Evolutionary conservation across 2,329 filamentous ascomycete species (phyloP), one percentile per base, ranked within the genome.

Genomic region (Colletotrichum tofieldiae): DNA sequence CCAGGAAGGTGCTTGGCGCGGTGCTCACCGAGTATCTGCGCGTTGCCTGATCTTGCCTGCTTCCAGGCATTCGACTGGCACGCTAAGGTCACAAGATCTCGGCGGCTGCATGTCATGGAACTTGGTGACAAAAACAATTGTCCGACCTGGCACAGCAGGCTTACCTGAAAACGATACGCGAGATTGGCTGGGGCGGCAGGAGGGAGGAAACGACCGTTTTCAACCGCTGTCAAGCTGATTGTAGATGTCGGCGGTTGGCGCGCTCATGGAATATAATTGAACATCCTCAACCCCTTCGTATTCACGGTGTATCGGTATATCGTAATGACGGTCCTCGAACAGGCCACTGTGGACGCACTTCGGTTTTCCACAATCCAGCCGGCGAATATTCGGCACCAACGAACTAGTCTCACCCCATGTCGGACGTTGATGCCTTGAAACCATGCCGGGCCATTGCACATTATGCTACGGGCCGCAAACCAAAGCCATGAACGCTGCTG

Each of bases 11-110:
- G 49, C 68, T 71, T 68, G 68, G 68, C 64, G 65, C 43, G 16
- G 43, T 45, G 45, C 41, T 63, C 65, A 54, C 51, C 65, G 65
- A 72, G 58, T 58, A 37, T 51, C 60, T 70, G 60, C 49, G 66
- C 60, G 70, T 61, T 65, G 70, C 67, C 66, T 73, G 70, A 73
- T 71, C 37, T 66, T 65, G 60, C 66, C 70, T 71, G 14, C 23
- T 65, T 71, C 49, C 3, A 63, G 58, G 26, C 69, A 59, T 23
- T 59, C 26, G 45, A 61, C 49, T 67, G 47, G 55, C 11, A 51
- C 59, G 45, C 64, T 16, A 60, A 67, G 66, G 69, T 72, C 69
- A 72, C 65, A 63, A 69, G 69, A 72, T 64, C 51, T 41, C 65
- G 18, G 23, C 47, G 26, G 29, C 52, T 71, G 60, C 61, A 70